Percentiles rank a stretch among this genome's conserved stretches.
phyloP scores from a whole-genome alignment of 257 asterid genomes.

The Echium plantagineum region DNA sequence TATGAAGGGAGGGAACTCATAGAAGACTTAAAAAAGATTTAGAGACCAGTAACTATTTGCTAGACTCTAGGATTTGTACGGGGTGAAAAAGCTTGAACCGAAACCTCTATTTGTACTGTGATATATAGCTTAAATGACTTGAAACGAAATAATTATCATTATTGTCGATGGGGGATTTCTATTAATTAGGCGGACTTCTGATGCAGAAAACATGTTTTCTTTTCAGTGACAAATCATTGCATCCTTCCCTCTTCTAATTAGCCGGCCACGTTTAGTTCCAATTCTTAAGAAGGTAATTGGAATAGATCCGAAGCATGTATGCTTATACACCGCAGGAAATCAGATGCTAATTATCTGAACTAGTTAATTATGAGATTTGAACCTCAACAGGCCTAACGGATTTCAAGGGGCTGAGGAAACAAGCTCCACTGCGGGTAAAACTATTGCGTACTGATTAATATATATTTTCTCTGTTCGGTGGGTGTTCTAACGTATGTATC shows the following conservation, averaged over 20 bases:
- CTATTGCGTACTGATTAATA: neutral
- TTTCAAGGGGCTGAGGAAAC: constrained; percentile 18
- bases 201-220: neutral
- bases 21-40: constrained; percentile 12
- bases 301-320: neutral
- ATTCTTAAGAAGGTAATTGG: neutral
- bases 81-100: neutral
- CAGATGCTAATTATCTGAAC: neutral
- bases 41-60: neutral
- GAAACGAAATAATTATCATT: neutral
- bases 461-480: neutral
- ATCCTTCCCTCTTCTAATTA: too few species aligned
- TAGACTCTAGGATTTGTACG: neutral
- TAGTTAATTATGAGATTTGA: constrained; percentile 2
- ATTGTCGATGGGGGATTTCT: neutral
- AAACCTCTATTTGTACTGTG: neutral
- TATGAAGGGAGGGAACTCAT: neutral
- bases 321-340: neutral
- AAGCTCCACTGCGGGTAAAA: constrained; percentile 20
- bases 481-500: neutral
- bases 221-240: neutral
- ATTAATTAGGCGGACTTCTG: neutral
- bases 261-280: neutral
- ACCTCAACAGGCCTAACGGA: constrained; percentile 25
- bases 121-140: neutral